Conservation (phyloP, 495 filamentous ascomycete genomes). For the Trichoderma asperelloides region DNA sequence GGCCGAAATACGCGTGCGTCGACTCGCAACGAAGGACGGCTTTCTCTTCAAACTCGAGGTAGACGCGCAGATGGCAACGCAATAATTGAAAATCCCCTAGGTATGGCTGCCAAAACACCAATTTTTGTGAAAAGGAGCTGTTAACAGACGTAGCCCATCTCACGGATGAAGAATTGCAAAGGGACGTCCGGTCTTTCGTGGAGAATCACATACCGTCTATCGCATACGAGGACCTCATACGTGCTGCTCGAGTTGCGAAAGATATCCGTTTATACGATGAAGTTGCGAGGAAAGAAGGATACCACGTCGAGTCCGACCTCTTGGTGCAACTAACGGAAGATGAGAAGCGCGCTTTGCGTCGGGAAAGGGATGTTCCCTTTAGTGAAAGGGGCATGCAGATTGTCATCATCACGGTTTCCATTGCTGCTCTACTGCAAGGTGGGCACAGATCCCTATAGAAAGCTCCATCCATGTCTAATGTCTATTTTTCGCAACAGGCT, state of each 20-base stretch:
- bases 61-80: conserved; percentile 18
- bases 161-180: conserved; percentile 19
- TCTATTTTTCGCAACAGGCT: neutral
- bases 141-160: conserved; percentile 17
- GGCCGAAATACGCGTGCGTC: neutral
- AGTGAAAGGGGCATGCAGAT: conserved; percentile 19
- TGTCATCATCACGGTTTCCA: conserved; percentile 24
- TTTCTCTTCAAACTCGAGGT: conserved; percentile 10
- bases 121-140: neutral
- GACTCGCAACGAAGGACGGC: neutral
- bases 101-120: conserved; percentile 4
- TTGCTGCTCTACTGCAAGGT: conserved; percentile 22
- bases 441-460: neutral
- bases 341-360: conserved; percentile 15
- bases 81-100: conserved; percentile 20
- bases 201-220: conserved; percentile 13
- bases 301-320: neutral
- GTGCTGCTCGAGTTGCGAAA: conserved; percentile 22
- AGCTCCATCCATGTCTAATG: neutral
- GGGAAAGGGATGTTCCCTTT: conserved; percentile 20
- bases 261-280: conserved; percentile 20
- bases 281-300: conserved; percentile 12
- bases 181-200: conserved; percentile 17
- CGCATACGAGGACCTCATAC: conserved; percentile 13
- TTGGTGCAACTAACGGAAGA: neutral